These are phyloP conservation scores for Mimosa bimucronata DNA, from an alignment of 306 rosid species.

Conservation along the genomic window DNA sequence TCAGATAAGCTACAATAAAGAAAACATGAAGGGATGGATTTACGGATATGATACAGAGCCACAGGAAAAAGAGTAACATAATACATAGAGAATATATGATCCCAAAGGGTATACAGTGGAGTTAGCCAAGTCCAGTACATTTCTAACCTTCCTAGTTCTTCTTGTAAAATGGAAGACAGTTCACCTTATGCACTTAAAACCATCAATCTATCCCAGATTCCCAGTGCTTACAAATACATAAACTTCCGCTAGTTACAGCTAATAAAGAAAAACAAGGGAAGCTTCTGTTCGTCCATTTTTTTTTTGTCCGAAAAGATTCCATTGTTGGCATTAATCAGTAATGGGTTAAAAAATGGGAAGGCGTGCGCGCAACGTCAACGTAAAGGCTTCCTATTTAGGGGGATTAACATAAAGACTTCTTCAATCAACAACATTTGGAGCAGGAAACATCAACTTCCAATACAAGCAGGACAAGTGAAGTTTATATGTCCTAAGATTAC, in stretches of 20 bases:
- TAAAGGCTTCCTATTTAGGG: too few species aligned
- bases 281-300: not conserved
- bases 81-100: not conserved
- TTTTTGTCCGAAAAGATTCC: not conserved
- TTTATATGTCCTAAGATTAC: not conserved
- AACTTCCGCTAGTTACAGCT: not conserved
- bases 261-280: constrained; percentile 4
- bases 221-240: not conserved
- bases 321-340: not conserved
- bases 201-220: not conserved
- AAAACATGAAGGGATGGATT: not conserved
- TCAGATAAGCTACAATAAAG: not conserved
- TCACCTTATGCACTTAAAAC: constrained; percentile 12
- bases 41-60: not conserved
- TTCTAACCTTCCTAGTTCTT: not conserved
- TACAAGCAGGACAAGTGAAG: not conserved
- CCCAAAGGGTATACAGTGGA: constrained; percentile 5
- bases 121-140: not conserved
- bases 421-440: not conserved
- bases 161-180: constrained; percentile 1
- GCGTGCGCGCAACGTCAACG: too few species aligned
- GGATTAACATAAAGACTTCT: not conserved
- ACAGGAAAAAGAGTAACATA: constrained; percentile 3
- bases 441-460: not conserved
- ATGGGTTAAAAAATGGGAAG: too few species aligned